phyloP scores from a whole-genome alignment of 2,329 filamentous ascomycete species.

The Apiospora saccharicola region DNA sequence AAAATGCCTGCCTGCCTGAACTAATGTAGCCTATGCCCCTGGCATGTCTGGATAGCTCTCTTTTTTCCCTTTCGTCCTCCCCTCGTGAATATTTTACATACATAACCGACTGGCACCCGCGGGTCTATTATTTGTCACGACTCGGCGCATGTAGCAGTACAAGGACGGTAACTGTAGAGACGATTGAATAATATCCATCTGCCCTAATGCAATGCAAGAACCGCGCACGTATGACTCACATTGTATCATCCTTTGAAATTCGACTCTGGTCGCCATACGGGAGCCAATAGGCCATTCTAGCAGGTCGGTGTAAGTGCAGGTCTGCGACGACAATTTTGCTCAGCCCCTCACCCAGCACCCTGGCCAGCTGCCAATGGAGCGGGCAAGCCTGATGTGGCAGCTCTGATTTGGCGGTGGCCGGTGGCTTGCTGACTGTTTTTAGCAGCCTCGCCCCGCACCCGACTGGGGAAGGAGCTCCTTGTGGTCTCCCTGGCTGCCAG shows the following conservation, averaged over 20 bases:
- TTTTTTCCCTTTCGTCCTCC: background rate
- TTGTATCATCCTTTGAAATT: conserved; percentile 14
- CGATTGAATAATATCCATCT: background rate
- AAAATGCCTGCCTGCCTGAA: conserved; percentile 17
- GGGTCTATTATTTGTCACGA: conserved; percentile 1
- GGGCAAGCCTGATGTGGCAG: background rate
- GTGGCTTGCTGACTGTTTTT: conserved; percentile 9
- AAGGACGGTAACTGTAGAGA: background rate
- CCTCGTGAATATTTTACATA: background rate
- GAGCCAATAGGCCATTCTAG: background rate
- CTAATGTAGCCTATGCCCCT: conserved; percentile 11
- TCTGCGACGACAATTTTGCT: conserved; percentile 2
- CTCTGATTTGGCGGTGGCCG: conserved; percentile 7
- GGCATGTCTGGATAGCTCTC: background rate
- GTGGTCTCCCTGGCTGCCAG: background rate
- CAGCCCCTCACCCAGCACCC: background rate
- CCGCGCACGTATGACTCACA: conserved; percentile 18
- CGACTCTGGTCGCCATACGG: background rate
- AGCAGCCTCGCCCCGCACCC: conserved; percentile 14
- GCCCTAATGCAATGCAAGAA: conserved; percentile 7
- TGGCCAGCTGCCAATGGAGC: background rate
- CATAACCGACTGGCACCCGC: background rate
- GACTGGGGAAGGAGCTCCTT: background rate
- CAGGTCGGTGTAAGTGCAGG: conserved; percentile 15
- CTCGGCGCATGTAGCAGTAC: conserved; percentile 12